Evolutionary conservation across 345 rosid species (phyloP).

Genomic region (Aquilaria sinensis): DNA sequence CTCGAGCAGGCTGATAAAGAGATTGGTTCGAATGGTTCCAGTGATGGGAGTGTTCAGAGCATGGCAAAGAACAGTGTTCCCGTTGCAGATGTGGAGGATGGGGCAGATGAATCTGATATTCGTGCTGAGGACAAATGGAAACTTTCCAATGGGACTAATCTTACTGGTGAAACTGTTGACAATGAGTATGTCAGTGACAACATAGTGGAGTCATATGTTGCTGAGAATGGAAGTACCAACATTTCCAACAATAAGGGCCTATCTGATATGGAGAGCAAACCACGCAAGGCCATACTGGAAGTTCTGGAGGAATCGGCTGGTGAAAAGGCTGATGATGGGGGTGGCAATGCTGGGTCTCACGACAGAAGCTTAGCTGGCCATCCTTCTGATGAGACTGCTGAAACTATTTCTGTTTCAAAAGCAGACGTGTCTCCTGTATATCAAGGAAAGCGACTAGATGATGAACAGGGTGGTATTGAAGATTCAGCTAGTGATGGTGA

Average conservation of each 20-base stretch:
- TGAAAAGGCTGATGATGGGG: constrained; percentile 26
- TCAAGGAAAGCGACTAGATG: constrained; percentile 21
- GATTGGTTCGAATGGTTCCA: constrained; percentile 20
- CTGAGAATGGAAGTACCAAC: constrained; percentile 13
- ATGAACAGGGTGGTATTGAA: constrained; percentile 34
- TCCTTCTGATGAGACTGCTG: constrained; percentile 7
- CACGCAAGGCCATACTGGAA: constrained; percentile 18
- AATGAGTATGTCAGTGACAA: constrained; percentile 3
- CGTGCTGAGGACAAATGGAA: constrained; percentile 5
- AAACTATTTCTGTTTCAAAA: constrained; percentile 14
- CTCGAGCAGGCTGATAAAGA: constrained; percentile 22
- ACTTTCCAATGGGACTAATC: background rate
- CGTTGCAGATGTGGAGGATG: constrained; percentile 14
- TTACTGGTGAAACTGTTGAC: constrained; percentile 5
- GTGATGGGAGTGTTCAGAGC: constrained; percentile 20
- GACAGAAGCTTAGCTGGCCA: constrained; percentile 11
- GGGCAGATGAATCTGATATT: constrained; percentile 16
- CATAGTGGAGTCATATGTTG: constrained; percentile 13
- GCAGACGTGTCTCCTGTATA: constrained; percentile 27
- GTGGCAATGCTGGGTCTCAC: constrained; percentile 19
- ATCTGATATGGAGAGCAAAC: constrained; percentile 23
- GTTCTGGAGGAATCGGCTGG: constrained; percentile 12
- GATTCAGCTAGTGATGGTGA: constrained; percentile 56
- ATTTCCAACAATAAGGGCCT: constrained; percentile 12
- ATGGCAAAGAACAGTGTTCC: constrained; percentile 13